Evolutionary conservation across 2,329 filamentous ascomycete genomes (phyloP).

Genomic region (Colletotrichum costaricense): DNA sequence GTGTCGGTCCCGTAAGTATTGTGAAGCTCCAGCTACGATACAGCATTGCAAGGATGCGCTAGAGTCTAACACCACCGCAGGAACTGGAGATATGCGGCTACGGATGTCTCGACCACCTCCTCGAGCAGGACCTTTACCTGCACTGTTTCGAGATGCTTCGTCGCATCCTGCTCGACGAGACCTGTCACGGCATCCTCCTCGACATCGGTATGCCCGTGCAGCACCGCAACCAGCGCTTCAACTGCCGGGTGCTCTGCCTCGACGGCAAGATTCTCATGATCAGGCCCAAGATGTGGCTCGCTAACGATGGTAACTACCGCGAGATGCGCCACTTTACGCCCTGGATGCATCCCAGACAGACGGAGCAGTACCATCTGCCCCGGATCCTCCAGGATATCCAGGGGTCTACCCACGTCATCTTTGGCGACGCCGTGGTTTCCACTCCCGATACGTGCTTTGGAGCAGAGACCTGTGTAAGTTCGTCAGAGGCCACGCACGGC

Average conservation of each 20-base stretch:
- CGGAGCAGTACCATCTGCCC: conserved; percentile 75
- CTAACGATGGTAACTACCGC: conserved; percentile 74
- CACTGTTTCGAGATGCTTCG: conserved; percentile 73
- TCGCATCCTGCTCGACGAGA: conserved; percentile 69
- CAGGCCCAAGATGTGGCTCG: conserved; percentile 76
- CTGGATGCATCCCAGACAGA: conserved; percentile 67
- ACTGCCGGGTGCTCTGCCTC: conserved; percentile 53
- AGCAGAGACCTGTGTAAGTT: conserved; percentile 63
- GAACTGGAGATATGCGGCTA: conserved; percentile 67
- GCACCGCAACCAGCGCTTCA: conserved; percentile 53
- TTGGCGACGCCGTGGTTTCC: conserved; percentile 76
- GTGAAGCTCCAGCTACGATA: conserved; percentile 37
- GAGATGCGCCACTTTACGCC: conserved; percentile 73
- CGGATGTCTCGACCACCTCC: conserved; percentile 34
- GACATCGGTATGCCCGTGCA: conserved; percentile 74
- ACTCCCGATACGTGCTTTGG: conserved; percentile 71
- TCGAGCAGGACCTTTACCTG: conserved; percentile 65
- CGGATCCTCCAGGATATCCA: conserved; percentile 66
- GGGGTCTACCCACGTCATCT: conserved; percentile 59
- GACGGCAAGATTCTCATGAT: conserved; percentile 78
- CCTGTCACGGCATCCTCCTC: conserved; percentile 73
- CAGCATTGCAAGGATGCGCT: neutral
- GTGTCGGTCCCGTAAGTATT: conserved; percentile 64
- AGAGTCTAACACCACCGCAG: conserved; percentile 12
- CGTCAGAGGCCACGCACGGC: neutral